Evolutionary conservation across 176 grass and related monocot species (phyloP), one percentile per base, ranked within the genome.

Genomic region (Lolium perenne): DNA sequence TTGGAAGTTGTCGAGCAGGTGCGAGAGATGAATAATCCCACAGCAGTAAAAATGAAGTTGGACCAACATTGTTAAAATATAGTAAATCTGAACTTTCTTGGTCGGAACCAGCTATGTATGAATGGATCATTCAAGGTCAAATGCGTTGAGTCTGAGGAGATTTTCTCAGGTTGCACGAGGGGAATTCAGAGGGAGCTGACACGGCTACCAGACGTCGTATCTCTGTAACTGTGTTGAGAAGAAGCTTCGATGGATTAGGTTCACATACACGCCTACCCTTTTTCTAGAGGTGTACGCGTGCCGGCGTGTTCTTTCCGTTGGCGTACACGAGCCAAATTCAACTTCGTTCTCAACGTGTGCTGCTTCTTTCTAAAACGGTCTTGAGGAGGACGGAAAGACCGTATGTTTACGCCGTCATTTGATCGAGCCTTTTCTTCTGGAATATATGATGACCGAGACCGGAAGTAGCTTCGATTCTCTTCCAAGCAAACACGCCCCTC

Each of bases 71-170:
- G 0, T 8, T 47, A 8, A 47, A 47, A 47, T 8, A 48, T 10
- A 48, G 3, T 48, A 77, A 45, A 64, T 2, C 5, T 35, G 46
- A 38, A 38, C 43, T 4, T 18, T 68, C 26, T 38, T 23, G 11
- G 22, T 70, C 4, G 13, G 49, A 46, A 53, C 57, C 16, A 53
- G 40, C 35, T 10, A 68, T 26, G 47, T 10, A 68, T 26, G 47
- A 45, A 72, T 74, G 1, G 59, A 54, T 38, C 12, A 25, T 9
- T 29, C n/a, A 8, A 9, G 75, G 75, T 86, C 75, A 79, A 79
- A 86, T 35, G 63, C 51, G 8, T 35, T 68, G 65, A 18, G 63
- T 9, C 6, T 68, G 65, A 32, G 61, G 5, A 67, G 64, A 32
- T 46, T 74, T 55, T 46, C 53, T 54, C 32, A 10, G 47, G 59